Evolutionary conservation across 345 rosid species (phyloP), one percentile per base, ranked within the genome.

Genomic region (Viola odorata): DNA sequence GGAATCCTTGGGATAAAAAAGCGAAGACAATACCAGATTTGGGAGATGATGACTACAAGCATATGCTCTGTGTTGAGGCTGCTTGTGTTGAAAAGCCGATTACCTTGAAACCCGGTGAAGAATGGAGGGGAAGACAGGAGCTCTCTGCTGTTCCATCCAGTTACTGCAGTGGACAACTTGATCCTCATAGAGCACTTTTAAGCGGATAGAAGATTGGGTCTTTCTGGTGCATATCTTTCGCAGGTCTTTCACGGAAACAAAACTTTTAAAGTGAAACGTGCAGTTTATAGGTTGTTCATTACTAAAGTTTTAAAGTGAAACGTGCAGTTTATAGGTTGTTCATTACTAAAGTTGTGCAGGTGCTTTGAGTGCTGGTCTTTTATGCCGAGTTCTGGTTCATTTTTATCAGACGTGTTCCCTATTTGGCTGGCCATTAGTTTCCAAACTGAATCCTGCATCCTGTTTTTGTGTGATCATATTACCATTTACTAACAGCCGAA

Each of bases 1-100:
- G 97, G 99, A 94, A 94, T 75, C 97, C 99, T 8, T 88, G 97
- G 99, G 96, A 88, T 68, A 94, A 81, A 77, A 94, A 77, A 62
- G 89, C 96, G 65, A 94, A 88, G 80, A 71, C 89, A 44, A 83
- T 94, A 67, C 73, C 85, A 37, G 99, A 91, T 77, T 78, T 91
- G 73, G 97, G 95, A 49, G 97, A 69, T 42, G 73, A 61, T 1
- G 73, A 69, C 11, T 69, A 62, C 62, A 69, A 69, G 64, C 72
- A 67, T 65, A 91, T 91, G 97, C 80, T 91, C n/a, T 91, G 96
- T 53, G 96, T 94, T 32, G 97, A 91, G 78, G 85, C 97, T 14
- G 95, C 96, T 53, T 88, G 87, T 61, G 60, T 86, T 14, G 97
- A 91, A 70, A 85, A 82, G 60, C 82, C 87, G 0, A 88, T 94